Percentiles rank a stretch among this genome's conserved stretches.
Evolutionary conservation across 2,329 filamentous ascomycete genomes (phyloP).

Genomic region (Ceratocystis cubensis): DNA sequence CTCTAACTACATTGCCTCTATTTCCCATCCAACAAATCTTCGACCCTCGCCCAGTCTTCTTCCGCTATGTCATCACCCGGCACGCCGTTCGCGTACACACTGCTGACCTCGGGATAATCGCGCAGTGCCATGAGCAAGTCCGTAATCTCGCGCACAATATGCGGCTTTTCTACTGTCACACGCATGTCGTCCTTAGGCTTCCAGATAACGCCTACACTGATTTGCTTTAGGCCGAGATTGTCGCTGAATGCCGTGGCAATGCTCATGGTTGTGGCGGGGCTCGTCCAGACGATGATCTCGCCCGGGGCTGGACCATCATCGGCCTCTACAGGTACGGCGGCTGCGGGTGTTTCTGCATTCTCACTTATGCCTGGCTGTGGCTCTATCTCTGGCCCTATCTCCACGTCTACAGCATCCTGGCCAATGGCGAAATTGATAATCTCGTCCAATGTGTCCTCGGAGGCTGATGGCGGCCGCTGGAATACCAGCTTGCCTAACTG

Average conservation of each 20-base stretch:
- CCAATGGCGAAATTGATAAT: conserved; percentile 18
- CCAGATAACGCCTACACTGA: conserved; percentile 65
- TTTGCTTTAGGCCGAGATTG: conserved; percentile 47
- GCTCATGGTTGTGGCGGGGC: conserved; percentile 13
- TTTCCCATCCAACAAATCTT: conserved; percentile 25
- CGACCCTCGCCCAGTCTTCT: conserved; percentile 36
- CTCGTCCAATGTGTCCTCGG: conserved; percentile 15
- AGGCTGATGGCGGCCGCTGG: conserved; percentile 30
- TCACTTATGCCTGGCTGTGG: background rate
- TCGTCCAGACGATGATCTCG: conserved; percentile 21
- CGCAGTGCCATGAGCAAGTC: conserved; percentile 46
- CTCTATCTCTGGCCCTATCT: conserved; percentile 10
- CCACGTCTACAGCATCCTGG: conserved; percentile 20
- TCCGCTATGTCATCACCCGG: conserved; percentile 34
- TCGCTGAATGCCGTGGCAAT: conserved; percentile 21
- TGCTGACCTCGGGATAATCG: conserved; percentile 57
- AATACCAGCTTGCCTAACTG: conserved; percentile 66
- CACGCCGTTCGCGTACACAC: conserved; percentile 55
- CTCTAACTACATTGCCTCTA: conserved; percentile 26
- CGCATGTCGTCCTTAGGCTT: conserved; percentile 62
- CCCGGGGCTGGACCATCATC: conserved; percentile 6
- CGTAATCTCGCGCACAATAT: conserved; percentile 41
- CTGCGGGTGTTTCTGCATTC: background rate
- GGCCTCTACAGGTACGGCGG: background rate
- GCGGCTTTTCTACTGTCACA: conserved; percentile 44